These are phyloP conservation scores for Urostyla sp. DNA, from an alignment of 73 alveolate species.

Conservation along the genomic window DNA sequence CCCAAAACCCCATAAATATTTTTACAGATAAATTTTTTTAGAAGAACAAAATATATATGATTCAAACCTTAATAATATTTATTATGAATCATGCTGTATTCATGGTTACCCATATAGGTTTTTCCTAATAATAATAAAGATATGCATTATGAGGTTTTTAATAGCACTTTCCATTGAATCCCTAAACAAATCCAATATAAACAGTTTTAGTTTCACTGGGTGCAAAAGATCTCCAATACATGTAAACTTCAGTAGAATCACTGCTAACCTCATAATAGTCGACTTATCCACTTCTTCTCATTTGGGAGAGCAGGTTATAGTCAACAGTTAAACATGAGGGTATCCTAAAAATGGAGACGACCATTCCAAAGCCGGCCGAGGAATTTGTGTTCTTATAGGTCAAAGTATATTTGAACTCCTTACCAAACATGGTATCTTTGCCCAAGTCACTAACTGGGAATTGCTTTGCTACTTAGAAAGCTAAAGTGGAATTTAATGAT, in stretches of 20 bases:
- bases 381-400: neutral
- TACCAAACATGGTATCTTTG: neutral
- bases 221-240: constrained; percentile 28
- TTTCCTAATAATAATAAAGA: too few species aligned
- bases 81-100: neutral
- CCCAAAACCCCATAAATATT: neutral
- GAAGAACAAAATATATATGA: too few species aligned
- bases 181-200: neutral
- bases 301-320: constrained; percentile 10
- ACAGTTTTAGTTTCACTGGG: neutral
- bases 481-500: neutral
- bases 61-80: neutral
- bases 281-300: neutral
- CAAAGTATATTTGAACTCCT: neutral
- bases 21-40: neutral
- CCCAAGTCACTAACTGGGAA: neutral
- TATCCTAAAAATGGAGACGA: constrained; percentile 54
- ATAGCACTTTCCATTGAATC: neutral
- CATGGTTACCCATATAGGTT: neutral
- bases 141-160: constrained; percentile 13
- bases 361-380: constrained; percentile 45
- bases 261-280: constrained; percentile 39
- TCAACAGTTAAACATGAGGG: constrained; percentile 50
- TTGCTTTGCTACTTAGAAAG: neutral
- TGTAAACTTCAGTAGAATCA: constrained; percentile 28